A percentile compares a stretch with the other conserved stretches of the same genome.
phyloP scores from a whole-genome alignment of 1,284 basidiomycete species.

The Boletus mariae region DNA sequence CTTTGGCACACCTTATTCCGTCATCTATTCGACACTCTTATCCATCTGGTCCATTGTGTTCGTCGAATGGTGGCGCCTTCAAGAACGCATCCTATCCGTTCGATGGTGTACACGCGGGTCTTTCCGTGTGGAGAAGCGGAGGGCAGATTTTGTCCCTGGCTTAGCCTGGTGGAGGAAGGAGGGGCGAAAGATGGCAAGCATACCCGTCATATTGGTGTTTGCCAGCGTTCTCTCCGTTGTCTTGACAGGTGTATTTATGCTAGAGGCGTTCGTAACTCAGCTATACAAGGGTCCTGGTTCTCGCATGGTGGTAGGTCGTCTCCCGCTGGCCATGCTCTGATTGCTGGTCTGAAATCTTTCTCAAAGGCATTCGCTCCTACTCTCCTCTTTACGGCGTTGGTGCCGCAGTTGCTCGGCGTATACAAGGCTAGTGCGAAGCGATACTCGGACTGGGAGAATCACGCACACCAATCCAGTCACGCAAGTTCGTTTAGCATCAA shows the following conservation, averaged over 20 bases:
- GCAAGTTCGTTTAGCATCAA: conserved; percentile 85
- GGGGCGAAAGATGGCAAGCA: conserved; percentile 64
- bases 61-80: conserved; percentile 86
- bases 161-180: conserved; percentile 77
- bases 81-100: conserved; percentile 75
- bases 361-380: conserved; percentile 77
- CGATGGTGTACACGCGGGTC: conserved; percentile 78
- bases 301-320: conserved; percentile 62
- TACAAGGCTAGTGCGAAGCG: conserved; percentile 70
- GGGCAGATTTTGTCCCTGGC: conserved; percentile 60
- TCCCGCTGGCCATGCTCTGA: neutral
- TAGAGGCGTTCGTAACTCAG: conserved; percentile 84
- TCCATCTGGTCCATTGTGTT: conserved; percentile 82
- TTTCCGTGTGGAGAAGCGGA: conserved; percentile 72
- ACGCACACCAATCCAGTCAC: conserved; percentile 75
- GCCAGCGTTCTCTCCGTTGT: conserved; percentile 67
- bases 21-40: conserved; percentile 73
- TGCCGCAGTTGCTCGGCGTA: conserved; percentile 79
- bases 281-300: conserved; percentile 87
- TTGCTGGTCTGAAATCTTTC: neutral
- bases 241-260: conserved; percentile 77
- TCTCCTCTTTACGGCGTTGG: conserved; percentile 75
- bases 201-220: conserved; percentile 81
- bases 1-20: conserved; percentile 68
- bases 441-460: conserved; percentile 91